Conservation (phyloP, 441 rosid genomes). For the Rhodomyrtus psidioides region DNA sequence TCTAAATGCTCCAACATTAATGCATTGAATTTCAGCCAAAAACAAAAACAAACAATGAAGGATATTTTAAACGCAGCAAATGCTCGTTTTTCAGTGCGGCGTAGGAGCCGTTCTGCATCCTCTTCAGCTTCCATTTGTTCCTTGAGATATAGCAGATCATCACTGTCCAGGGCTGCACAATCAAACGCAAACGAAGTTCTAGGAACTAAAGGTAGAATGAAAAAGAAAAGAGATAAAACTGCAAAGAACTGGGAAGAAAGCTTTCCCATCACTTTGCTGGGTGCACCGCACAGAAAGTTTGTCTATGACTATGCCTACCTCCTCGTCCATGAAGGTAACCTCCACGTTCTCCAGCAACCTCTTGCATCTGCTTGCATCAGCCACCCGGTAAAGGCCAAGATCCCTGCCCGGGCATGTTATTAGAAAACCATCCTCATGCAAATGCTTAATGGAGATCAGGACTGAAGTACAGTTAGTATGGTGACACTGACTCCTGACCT, state of each 20-base stretch:
- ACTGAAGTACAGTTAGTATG: not conserved
- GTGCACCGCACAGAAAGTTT: not conserved
- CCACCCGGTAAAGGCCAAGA: constrained; percentile 55
- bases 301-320: constrained; percentile 29
- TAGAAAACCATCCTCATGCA: constrained; percentile 38
- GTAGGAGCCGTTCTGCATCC: constrained; percentile 94
- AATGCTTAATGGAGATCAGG: not conserved
- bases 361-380: constrained; percentile 92
- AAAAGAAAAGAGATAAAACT: not conserved
- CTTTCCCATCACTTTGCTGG: not conserved
- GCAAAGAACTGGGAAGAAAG: not conserved
- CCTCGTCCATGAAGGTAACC: constrained; percentile 99
- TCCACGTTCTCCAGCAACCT: constrained; percentile 99
- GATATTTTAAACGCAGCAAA: constrained; percentile 98
- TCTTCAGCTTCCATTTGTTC: constrained; percentile 99
- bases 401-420: constrained; percentile 99
- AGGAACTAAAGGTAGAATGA: not conserved
- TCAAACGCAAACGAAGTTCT: constrained; percentile 23
- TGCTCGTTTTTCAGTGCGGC: constrained; percentile 94
- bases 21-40: not conserved
- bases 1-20: not conserved
- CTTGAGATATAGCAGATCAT: constrained; percentile 90
- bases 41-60: constrained; percentile 19
- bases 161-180: constrained; percentile 94
- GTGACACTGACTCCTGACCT: not conserved